A percentile compares a stretch with the other conserved stretches of the same genome.
phyloP scores from a whole-genome alignment of 2,329 filamentous ascomycete species.

The Ascochyta rabiei region DNA sequence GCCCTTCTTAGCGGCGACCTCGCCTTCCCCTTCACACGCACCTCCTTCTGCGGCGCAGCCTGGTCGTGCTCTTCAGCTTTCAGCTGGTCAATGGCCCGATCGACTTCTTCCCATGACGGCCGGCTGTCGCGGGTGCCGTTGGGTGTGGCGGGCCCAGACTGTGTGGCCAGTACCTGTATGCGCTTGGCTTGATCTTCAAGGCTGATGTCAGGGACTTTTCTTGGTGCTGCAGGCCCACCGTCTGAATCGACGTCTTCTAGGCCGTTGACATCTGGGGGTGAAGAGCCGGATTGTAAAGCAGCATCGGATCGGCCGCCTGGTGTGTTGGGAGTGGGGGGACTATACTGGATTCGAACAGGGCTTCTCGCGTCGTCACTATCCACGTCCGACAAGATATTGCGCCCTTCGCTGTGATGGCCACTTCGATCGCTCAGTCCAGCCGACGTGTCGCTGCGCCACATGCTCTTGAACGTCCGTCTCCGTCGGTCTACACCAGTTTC shows the following conservation, averaged over 20 bases:
- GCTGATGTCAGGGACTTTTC: slow-evolving; percentile 14
- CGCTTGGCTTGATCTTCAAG: slow-evolving; percentile 37
- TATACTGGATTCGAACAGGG: slow-evolving; percentile 38
- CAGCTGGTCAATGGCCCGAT: slow-evolving; percentile 41
- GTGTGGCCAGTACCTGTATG: slow-evolving; percentile 45
- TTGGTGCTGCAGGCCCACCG: not conserved
- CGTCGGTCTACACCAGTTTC: slow-evolving; percentile 34
- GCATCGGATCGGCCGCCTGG: slow-evolving; percentile 10
- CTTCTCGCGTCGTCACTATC: slow-evolving; percentile 44
- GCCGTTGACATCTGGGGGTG: slow-evolving; percentile 23
- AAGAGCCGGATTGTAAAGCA: slow-evolving; percentile 12
- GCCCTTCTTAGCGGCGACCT: slow-evolving; percentile 40
- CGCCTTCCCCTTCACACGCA: slow-evolving; percentile 23
- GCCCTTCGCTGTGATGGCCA: slow-evolving; percentile 26
- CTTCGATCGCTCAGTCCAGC: slow-evolving; percentile 42
- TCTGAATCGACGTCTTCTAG: slow-evolving; percentile 19
- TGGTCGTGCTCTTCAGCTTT: slow-evolving; percentile 37
- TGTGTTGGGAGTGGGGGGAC: slow-evolving; percentile 43
- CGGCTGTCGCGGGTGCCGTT: slow-evolving; percentile 49
- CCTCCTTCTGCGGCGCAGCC: slow-evolving; percentile 10
- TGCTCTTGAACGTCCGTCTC: slow-evolving; percentile 39
- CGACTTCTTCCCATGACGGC: slow-evolving; percentile 47
- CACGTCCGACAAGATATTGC: slow-evolving; percentile 32
- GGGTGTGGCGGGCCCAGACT: slow-evolving; percentile 53
- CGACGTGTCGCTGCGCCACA: slow-evolving; percentile 46